Evolutionary conservation across 208 protist species (phyloP).

Genomic region (Trypanosoma melophagium): DNA sequence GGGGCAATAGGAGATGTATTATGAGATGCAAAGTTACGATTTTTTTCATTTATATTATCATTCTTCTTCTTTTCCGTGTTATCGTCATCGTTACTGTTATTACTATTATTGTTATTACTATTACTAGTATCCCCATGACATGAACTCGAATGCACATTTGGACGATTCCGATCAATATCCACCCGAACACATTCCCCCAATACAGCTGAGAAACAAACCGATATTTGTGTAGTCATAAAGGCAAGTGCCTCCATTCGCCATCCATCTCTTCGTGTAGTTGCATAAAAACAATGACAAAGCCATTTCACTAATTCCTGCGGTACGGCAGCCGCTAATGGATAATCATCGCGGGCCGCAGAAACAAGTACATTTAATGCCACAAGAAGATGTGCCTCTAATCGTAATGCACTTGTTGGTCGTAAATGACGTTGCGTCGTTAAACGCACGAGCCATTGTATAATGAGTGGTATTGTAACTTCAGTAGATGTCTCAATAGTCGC

Average conservation of each 20-base stretch:
- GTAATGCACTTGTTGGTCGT: slow-evolving; percentile 40
- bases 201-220: slow-evolving; percentile 35
- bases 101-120: background rate
- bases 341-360: slow-evolving; percentile 39
- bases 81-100: no score
- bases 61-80: slow-evolving; percentile 4
- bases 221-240: slow-evolving; percentile 50
- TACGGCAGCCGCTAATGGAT: slow-evolving; percentile 33
- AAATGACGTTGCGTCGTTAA: slow-evolving; percentile 39
- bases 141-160: background rate
- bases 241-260: slow-evolving; percentile 69
- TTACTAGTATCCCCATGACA: background rate
- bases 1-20: slow-evolving; percentile 18
- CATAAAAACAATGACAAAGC: slow-evolving; percentile 56
- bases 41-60: background rate
- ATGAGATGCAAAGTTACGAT: background rate
- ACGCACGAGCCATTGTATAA: slow-evolving; percentile 28
- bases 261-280: slow-evolving; percentile 49
- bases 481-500: background rate
- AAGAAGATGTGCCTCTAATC: slow-evolving; percentile 56
- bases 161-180: slow-evolving; percentile 28
- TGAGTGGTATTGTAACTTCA: slow-evolving; percentile 18
- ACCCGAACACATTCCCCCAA: slow-evolving; percentile 40
- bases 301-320: slow-evolving; percentile 46
- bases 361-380: slow-evolving; percentile 45